Conservation (phyloP, 2,329 filamentous ascomycete species). For the Thielaviopsis ethacetica region DNA sequence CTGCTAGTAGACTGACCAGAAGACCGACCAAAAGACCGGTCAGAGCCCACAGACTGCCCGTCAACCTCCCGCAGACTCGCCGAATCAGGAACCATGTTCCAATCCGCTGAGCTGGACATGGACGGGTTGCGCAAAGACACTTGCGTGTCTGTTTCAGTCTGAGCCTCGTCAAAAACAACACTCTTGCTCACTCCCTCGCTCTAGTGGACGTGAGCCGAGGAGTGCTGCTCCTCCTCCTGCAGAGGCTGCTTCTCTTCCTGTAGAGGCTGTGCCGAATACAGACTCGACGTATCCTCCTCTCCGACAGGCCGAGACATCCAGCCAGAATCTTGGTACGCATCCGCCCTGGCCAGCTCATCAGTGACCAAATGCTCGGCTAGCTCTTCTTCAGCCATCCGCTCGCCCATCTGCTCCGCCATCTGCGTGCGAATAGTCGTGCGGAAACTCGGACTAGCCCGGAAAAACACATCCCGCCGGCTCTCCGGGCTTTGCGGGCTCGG, state of each 20-base stretch:
- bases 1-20: no score
- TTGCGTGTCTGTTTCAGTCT: neutral
- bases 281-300: neutral
- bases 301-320: neutral
- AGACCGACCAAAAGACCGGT: no score
- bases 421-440: conserved; percentile 6
- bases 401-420: neutral
- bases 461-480: conserved; percentile 9
- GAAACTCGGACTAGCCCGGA: conserved; percentile 9
- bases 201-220: neutral
- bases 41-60: no score
- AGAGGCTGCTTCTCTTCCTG: neutral
- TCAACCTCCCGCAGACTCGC: neutral
- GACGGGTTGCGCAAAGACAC: neutral
- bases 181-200: neutral
- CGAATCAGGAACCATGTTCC: conserved; percentile 10
- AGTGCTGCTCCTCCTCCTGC: neutral
- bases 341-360: neutral
- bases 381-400: neutral
- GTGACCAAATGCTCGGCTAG: no score
- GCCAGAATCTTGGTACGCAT: neutral
- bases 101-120: conserved; percentile 9
- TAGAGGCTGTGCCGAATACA: neutral
- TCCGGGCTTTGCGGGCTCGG: conserved; percentile 10
- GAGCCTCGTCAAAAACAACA: neutral